Conservation (phyloP, 495 filamentous ascomycete species). For the Penicillium coffeae region DNA sequence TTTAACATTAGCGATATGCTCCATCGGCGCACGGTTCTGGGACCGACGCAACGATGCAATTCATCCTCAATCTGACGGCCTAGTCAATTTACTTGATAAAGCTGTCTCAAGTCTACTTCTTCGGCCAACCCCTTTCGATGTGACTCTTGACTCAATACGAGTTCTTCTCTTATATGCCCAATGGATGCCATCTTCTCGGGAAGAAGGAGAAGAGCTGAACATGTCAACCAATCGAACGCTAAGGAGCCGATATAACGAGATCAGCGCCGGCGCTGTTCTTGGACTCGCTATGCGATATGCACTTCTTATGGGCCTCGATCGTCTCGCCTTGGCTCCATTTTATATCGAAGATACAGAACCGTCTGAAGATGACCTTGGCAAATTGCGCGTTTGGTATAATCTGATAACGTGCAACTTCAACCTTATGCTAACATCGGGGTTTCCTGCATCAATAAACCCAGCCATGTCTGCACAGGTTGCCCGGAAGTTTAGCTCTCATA, state of each 20-base stretch:
- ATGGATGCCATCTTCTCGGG: slow-evolving; percentile 18
- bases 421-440: slow-evolving; percentile 17
- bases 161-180: slow-evolving; percentile 20
- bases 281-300: slow-evolving; percentile 19
- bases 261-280: slow-evolving; percentile 16
- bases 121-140: slow-evolving; percentile 16
- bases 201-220: slow-evolving; percentile 6
- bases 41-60: neutral
- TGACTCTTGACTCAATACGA: slow-evolving; percentile 14
- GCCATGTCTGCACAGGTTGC: slow-evolving; percentile 5
- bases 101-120: slow-evolving; percentile 18
- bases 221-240: neutral
- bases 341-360: neutral
- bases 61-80: slow-evolving; percentile 4
- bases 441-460: slow-evolving; percentile 15
- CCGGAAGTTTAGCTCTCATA: slow-evolving; percentile 6
- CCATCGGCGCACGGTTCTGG: slow-evolving; percentile 15
- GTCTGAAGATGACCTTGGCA: slow-evolving; percentile 5
- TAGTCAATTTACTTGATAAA: slow-evolving; percentile 12
- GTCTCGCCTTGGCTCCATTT: slow-evolving; percentile 7
- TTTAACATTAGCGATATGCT: slow-evolving; percentile 16
- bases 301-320: slow-evolving; percentile 11
- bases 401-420: slow-evolving; percentile 19
- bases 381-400: slow-evolving; percentile 16
- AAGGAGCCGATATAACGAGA: slow-evolving; percentile 20